phyloP scores from a whole-genome alignment of 129 eudicot genomes.

The Lactuca sativa region DNA sequence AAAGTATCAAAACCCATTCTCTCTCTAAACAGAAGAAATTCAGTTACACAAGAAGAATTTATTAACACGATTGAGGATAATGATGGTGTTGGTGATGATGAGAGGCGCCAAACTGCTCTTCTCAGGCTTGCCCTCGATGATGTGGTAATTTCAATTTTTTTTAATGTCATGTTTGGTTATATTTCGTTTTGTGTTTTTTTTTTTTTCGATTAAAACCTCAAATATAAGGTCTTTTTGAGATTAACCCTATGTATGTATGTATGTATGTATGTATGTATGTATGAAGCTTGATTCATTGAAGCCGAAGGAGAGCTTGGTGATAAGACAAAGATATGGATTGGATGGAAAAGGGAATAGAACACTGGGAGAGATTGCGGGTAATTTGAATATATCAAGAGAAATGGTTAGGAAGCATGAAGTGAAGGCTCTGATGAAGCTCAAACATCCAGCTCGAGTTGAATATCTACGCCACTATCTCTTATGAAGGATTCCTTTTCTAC shows the following conservation, averaged over 20 bases:
- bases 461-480: constrained; percentile 71
- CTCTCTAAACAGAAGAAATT: constrained; percentile 73
- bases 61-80: constrained; percentile 68
- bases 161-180: background rate
- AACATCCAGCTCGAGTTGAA: constrained; percentile 87
- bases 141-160: constrained; percentile 59
- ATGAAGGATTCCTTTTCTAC: constrained; percentile 30
- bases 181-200: background rate
- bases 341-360: constrained; percentile 95
- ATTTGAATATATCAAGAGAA: constrained; percentile 89
- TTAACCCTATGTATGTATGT: background rate
- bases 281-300: constrained; percentile 91
- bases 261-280: background rate
- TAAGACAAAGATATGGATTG: constrained; percentile 94
- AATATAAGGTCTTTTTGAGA: background rate
- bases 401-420: constrained; percentile 96
- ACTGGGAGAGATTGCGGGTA: constrained; percentile 91
- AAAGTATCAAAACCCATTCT: constrained; percentile 53
- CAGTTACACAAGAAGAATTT: constrained; percentile 82
- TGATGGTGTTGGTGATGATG: constrained; percentile 63
- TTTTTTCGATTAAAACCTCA: no score
- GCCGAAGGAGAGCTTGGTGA: constrained; percentile 95
- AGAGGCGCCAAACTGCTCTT: constrained; percentile 80
- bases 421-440: constrained; percentile 97
- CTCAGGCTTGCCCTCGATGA: constrained; percentile 98